Conservation (phyloP, 2,329 filamentous ascomycete genomes). For the Metarhizium sp. region DNA sequence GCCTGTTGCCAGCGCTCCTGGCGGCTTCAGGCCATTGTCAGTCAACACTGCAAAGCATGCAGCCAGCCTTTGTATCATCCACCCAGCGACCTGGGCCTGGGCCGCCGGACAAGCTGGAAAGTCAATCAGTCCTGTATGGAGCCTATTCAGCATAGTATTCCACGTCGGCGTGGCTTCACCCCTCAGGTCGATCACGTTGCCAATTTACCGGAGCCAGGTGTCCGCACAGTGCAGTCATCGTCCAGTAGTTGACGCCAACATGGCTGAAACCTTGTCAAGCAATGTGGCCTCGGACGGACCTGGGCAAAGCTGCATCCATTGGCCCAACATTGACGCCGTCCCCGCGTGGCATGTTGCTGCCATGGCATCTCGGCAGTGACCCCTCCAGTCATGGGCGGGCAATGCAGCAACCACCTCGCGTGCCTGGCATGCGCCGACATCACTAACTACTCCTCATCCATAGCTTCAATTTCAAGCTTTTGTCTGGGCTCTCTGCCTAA, state of each 20-base stretch:
- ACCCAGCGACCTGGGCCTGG: background rate
- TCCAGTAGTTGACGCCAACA: background rate
- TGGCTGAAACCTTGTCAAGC: slow-evolving; percentile 2
- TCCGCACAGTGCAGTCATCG: background rate
- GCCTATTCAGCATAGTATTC: no score
- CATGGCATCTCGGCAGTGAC: background rate
- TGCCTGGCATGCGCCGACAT: background rate
- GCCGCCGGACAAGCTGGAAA: no score
- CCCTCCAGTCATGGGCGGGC: background rate
- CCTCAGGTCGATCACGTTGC: background rate
- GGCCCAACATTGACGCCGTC: background rate
- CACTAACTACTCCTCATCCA: background rate
- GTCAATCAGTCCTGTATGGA: no score
- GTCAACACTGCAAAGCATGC: background rate
- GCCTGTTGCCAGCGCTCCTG: no score
- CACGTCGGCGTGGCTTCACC: background rate
- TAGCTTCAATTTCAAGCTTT: background rate
- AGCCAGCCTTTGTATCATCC: background rate
- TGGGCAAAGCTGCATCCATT: background rate
- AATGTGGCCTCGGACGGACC: background rate
- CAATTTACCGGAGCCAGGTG: background rate
- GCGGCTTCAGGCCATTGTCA: no score
- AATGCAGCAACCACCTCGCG: background rate
- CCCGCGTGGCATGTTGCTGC: background rate
- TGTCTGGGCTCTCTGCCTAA: background rate